Conservation (phyloP, 331 rosid species). For the Spiraea crenata region DNA sequence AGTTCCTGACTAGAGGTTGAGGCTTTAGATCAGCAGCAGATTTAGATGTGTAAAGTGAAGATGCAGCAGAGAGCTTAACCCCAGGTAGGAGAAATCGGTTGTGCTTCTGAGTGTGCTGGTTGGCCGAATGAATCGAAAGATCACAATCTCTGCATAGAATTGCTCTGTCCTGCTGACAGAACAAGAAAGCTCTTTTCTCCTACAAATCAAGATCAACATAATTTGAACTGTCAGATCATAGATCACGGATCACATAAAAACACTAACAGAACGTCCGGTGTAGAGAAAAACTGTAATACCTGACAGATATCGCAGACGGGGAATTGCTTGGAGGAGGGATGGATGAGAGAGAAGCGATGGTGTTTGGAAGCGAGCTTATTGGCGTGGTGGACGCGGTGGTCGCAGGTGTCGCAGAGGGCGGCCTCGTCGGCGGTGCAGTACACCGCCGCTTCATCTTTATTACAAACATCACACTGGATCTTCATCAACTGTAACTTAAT, state of each 20-base stretch:
- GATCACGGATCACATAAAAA: not conserved
- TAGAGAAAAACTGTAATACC: conserved; percentile 27
- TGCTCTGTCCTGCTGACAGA: conserved; percentile 89
- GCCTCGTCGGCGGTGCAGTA: conserved; percentile 98
- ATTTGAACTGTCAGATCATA: not conserved
- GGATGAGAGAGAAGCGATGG: conserved; percentile 69
- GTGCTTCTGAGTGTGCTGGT: conserved; percentile 73
- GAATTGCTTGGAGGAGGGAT: conserved; percentile 41
- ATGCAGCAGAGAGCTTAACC: conserved; percentile 46
- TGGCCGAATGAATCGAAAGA: conserved; percentile 55
- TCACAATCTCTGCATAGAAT: conserved; percentile 84
- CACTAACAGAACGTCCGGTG: no score
- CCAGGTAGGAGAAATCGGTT: conserved; percentile 74
- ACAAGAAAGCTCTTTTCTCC: conserved; percentile 75
- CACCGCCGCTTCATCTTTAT: conserved; percentile 54
- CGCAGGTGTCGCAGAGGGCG: conserved; percentile 72
- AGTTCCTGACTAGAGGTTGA: conserved; percentile 18
- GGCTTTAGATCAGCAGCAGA: conserved; percentile 31
- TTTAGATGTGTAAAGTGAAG: conserved; percentile 32
- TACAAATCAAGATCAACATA: conserved; percentile 7
- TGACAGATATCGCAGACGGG: conserved; percentile 81
- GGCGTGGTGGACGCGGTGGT: conserved; percentile 90
- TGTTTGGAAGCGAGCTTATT: conserved; percentile 85
- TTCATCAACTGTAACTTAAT: conserved; percentile 37
- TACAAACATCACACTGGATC: conserved; percentile 89